Base-by-base conservation (phyloP, 2,329 filamentous ascomycete genomes). In the Alternaria metachromatica region DNA sequence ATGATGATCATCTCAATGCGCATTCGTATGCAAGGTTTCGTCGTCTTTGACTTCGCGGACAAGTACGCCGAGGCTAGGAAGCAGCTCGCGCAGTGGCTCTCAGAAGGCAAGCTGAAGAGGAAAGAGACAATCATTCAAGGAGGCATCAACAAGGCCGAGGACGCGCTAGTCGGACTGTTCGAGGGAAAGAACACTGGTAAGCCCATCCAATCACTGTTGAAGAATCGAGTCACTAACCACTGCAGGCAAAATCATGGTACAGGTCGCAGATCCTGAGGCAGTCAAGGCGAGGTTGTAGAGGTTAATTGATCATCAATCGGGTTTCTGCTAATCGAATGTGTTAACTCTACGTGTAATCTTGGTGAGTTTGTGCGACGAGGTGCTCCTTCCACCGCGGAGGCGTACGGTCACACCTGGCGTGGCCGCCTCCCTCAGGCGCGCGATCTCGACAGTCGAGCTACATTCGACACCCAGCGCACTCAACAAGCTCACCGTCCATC, bases 101-200 rank as follows among this genome's bases (percentile, higher is more conserved):
- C 82, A 2, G 88, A 92, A 75, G 92, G 92, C 54, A 92, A 80
- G 81, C 79, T 94, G 66, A 88, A 92, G 85, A 82, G 88, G 61
- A 89, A 89, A 76, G 90, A 93, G 79, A 90, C 89, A 3, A 86
- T 94, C 61, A 79, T 93, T 64, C 86, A 86, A 70, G 91, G 91
- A n/a, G 91, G 91, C 0, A 79, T 94, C 12, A 81, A 82, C 62
- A 84, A 84, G 37, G 90, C 90, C 2, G 89, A 92, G 60, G 80
- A 87, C 67, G 89, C 86, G 0, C 82, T 94, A 57, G 78, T 87
- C 12, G 85, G 87, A 63, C 79, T 94, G 60, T 94, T 89, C 76
- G 83, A 87, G 53, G 92, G 92, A 44, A 81, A 84, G 15, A 94
- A 94, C 76, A 92, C 86, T 10, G 91, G 91, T 81, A 85, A 90